phyloP scores from a whole-genome alignment of 2,329 filamentous ascomycete species.

The Fusarium phyllophilum region DNA sequence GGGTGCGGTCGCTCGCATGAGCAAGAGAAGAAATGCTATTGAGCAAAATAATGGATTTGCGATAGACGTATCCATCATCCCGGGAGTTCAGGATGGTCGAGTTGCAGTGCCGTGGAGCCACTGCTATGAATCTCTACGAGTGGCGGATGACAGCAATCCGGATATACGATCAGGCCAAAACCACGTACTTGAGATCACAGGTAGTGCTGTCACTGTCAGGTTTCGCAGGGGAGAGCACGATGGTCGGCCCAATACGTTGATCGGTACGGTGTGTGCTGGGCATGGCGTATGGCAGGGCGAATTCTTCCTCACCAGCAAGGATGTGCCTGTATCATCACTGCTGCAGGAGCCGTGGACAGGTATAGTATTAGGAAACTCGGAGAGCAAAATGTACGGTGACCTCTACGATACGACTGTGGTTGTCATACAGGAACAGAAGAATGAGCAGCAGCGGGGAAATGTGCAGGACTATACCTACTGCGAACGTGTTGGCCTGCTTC shows the following conservation, averaged over 20 bases:
- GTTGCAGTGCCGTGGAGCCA: neutral
- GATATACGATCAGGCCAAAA: neutral
- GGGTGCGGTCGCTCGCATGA: neutral
- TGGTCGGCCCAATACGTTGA: neutral
- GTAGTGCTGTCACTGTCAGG: neutral
- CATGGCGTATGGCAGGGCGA: neutral
- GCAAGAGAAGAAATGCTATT: rapidly evolving
- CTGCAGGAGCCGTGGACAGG: neutral
- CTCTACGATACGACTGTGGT: neutral
- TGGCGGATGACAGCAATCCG: neutral
- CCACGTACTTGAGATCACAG: neutral
- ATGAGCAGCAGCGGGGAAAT: rapidly evolving
- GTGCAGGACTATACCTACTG: rapidly evolving
- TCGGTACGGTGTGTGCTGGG: neutral
- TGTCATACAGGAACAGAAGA: neutral
- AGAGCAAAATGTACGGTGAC: rapidly evolving
- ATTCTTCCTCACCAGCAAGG: neutral
- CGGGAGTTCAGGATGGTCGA: neutral
- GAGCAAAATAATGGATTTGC: neutral
- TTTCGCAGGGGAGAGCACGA: neutral
- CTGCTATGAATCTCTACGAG: neutral
- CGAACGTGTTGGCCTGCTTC: neutral
- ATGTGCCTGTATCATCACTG: rapidly evolving
- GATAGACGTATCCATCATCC: neutral
- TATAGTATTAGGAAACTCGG: neutral